Evolutionary conservation across 176 grass and related monocot genomes (phyloP).

Genomic region (Echinochloa phyllopogon): DNA sequence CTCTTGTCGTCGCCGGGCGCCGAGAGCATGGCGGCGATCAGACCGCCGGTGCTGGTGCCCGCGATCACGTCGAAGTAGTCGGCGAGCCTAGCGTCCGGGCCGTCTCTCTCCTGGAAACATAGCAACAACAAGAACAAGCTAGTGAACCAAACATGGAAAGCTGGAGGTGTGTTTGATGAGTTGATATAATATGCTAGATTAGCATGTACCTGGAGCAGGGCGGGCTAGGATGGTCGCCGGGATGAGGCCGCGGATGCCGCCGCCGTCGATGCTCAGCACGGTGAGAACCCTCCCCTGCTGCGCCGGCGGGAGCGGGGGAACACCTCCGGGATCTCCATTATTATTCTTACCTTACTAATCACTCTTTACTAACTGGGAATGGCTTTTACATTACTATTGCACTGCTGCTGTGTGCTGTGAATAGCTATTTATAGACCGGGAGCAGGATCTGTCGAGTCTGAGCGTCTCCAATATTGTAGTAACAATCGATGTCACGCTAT

Average conservation of each 20-base stretch:
- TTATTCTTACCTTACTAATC: neutral
- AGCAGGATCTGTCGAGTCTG: too few species aligned
- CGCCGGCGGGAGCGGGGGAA: constrained; percentile 16
- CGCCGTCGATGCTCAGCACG: constrained; percentile 73
- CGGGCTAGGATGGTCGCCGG: constrained; percentile 47
- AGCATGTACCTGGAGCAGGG: constrained; percentile 35
- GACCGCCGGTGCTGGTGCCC: constrained; percentile 63
- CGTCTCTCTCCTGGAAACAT: neutral
- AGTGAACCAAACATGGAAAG: neutral
- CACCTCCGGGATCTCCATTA: neutral
- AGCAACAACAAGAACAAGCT: neutral
- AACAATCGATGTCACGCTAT: too few species aligned
- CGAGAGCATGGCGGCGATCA: neutral
- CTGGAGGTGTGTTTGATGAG: too few species aligned
- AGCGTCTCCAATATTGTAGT: too few species aligned
- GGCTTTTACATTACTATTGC: too few species aligned
- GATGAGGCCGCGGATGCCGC: constrained; percentile 67
- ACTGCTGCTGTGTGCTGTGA: neutral
- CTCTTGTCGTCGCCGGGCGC: neutral
- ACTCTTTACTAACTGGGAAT: too few species aligned
- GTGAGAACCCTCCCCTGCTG: constrained; percentile 48
- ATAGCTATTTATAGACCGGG: neutral
- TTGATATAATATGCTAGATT: too few species aligned
- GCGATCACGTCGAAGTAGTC: constrained; percentile 80
- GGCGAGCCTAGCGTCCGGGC: neutral